These are phyloP conservation scores for Avena eriantha DNA, from an alignment of 176 grass and related monocot genomes.

Conservation along the genomic window DNA sequence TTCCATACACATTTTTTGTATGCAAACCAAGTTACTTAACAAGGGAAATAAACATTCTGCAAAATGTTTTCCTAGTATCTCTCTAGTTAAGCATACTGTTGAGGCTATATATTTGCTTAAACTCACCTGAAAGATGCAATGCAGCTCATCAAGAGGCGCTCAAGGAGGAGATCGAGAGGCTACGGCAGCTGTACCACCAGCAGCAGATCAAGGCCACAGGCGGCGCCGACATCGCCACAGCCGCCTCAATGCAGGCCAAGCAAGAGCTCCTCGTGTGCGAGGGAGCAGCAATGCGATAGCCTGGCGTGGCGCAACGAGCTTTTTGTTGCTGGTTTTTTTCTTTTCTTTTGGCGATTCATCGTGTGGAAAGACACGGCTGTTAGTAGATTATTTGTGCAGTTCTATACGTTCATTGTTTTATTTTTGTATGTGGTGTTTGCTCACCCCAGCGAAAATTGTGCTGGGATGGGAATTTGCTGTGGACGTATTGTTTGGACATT, in stretches of 20 bases:
- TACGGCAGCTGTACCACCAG: slow-evolving; percentile 80
- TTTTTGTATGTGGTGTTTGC: slow-evolving; percentile 29
- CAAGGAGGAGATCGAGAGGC: slow-evolving; percentile 82
- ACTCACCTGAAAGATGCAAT: background rate
- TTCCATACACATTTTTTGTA: background rate
- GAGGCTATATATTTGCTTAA: background rate
- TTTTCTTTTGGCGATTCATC: background rate
- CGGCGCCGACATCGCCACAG: slow-evolving; percentile 40
- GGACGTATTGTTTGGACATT: slow-evolving; percentile 45
- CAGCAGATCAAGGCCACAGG: slow-evolving; percentile 78
- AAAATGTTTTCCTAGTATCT: background rate
- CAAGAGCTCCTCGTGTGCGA: slow-evolving; percentile 55
- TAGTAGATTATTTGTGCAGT: slow-evolving; percentile 50
- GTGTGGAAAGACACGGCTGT: slow-evolving; percentile 33
- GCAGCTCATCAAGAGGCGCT: slow-evolving; percentile 93
- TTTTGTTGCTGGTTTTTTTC: background rate
- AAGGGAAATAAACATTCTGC: background rate
- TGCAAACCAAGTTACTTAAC: background rate
- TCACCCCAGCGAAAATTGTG: slow-evolving; percentile 33
- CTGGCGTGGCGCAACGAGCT: background rate
- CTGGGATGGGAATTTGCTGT: slow-evolving; percentile 32
- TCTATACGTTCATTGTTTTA: slow-evolving; percentile 12
- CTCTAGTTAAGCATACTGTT: background rate
- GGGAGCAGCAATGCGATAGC: slow-evolving; percentile 56
- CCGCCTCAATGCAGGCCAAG: slow-evolving; percentile 60